A percentile compares a stretch with the other conserved stretches of the same genome.
phyloP scores from a whole-genome alignment of 2,329 filamentous ascomycete species.

The Diaporthe nobilis region DNA sequence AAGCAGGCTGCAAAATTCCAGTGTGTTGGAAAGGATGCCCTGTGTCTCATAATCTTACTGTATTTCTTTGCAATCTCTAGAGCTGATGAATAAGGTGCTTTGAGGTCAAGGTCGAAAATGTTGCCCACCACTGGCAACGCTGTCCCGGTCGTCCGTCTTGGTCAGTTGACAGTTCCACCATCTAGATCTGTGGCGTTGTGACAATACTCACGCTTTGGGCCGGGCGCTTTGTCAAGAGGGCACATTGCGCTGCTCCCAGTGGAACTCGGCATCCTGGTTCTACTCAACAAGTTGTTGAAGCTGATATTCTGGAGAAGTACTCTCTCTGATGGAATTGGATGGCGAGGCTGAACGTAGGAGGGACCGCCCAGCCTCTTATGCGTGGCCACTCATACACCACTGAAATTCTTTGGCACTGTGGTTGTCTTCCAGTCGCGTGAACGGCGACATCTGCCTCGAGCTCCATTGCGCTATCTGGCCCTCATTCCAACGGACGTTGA shows the following conservation, averaged over 20 bases:
- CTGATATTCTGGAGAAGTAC: not conserved
- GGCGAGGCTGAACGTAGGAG: not conserved
- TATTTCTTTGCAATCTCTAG: constrained; percentile 1
- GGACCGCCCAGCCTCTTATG: not conserved
- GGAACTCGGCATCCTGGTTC: not conserved
- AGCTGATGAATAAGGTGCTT: not conserved
- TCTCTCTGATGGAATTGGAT: not conserved
- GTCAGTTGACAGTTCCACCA: not conserved
- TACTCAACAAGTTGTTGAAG: not conserved
- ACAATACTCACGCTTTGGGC: not conserved
- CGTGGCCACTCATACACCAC: not conserved
- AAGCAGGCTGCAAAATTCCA: not conserved
- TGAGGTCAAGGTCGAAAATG: not conserved
- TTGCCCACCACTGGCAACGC: not conserved
- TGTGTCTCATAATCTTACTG: constrained; percentile 15
- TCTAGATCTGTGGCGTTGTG: not conserved
- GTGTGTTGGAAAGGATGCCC: not conserved
- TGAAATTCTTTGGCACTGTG: not conserved
- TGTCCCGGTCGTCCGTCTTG: not conserved
- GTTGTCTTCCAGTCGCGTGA: not conserved
- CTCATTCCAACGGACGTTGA: not conserved
- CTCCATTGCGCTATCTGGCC: not conserved
- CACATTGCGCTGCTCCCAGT: not conserved
- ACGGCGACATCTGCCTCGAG: not conserved
- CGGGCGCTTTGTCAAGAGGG: not conserved